Base-by-base conservation (phyloP, 805 yeast genomes). In the Cyberlindnera euphorbiiphila region DNA sequence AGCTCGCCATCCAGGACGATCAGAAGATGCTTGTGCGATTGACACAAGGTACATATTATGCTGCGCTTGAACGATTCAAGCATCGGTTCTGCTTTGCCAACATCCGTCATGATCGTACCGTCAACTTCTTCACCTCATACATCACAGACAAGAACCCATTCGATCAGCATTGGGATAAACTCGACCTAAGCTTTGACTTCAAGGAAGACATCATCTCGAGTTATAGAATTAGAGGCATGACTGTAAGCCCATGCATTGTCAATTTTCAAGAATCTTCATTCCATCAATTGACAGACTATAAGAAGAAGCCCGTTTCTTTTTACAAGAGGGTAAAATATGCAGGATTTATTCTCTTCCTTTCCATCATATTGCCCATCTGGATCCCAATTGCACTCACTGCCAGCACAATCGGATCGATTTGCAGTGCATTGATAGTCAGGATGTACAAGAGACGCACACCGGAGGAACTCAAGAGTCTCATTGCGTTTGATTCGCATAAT, bases 91-190 rank as follows among this genome's bases (percentile, higher is more conserved):
- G 78, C 3, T 65, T 87, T 39, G 88, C 96, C 9, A 89, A 91
- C 60, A 71, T 81, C 17, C 70, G 78, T 39, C 80, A 85, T 54
- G 98, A 89, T 60, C 69, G 96, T 42, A 76, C 95, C 0, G 98
- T 89, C 7, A 81, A 91, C 12, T 91, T 87, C 58, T 85, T 78
- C 62, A 86, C 97, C 0, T 71, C 95, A 0, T 88, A 69, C 58
- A 81, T 91, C 41, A 70, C 91, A 4, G 70, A 78, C 21, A 72
- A 70, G 42, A 77, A 85, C 38, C 95, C 96, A 2, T 88, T 87
- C 56, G 78, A 78, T 24, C 62, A 65, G n/a, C 62, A 62, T 32
- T 72, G 74, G 71, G 71, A 70, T 32, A 53, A 55, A 3, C 20
- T 55, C 25, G 45, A 49, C 14, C 56, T 73, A 34, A 69, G 67